Percentiles rank a stretch among this genome's conserved stretches.
Conservation (phyloP, 768 basidiomycete species). For the Hygrophoropsis aurantiaca region DNA sequence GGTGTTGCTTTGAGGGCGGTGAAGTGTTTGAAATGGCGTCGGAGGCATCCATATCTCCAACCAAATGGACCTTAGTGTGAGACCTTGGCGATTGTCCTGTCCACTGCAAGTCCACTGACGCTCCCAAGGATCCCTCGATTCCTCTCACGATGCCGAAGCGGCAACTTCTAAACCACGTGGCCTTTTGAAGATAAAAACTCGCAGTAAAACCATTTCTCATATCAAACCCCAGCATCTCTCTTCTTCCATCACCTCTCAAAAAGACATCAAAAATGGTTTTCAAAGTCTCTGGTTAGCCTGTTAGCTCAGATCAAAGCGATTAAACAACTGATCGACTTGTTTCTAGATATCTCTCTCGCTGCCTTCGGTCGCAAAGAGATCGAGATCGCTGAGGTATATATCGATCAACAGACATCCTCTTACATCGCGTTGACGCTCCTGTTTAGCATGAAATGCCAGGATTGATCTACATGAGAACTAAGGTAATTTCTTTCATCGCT, state of each 20-base stretch:
- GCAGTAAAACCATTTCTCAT: constrained; percentile 16
- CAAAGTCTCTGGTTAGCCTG: constrained; percentile 80
- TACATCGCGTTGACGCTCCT: background rate
- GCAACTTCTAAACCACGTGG: constrained; percentile 23
- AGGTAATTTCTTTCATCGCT: constrained; percentile 48
- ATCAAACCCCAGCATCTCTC: constrained; percentile 18
- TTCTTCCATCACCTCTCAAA: constrained; percentile 21
- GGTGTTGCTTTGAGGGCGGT: constrained; percentile 39
- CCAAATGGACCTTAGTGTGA: too few relatives aligned
- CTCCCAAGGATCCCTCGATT: constrained; percentile 7
- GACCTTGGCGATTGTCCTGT: too few relatives aligned
- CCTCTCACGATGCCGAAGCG: constrained; percentile 23
- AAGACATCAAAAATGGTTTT: constrained; percentile 58
- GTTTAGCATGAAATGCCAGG: constrained; percentile 92
- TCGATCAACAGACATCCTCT: constrained; percentile 7
- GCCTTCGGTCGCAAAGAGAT: constrained; percentile 99
- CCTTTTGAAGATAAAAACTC: constrained; percentile 28
- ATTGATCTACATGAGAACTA: constrained; percentile 88
- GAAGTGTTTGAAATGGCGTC: background rate
- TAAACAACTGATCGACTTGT: constrained; percentile 5
- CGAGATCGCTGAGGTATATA: constrained; percentile 90
- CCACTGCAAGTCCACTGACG: too few relatives aligned
- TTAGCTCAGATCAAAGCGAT: background rate
- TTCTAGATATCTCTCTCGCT: constrained; percentile 88
- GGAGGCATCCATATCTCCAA: too few relatives aligned